phyloP scores from a whole-genome alignment of 2,329 filamentous ascomycete species.

The Colletotrichum tabaci region DNA sequence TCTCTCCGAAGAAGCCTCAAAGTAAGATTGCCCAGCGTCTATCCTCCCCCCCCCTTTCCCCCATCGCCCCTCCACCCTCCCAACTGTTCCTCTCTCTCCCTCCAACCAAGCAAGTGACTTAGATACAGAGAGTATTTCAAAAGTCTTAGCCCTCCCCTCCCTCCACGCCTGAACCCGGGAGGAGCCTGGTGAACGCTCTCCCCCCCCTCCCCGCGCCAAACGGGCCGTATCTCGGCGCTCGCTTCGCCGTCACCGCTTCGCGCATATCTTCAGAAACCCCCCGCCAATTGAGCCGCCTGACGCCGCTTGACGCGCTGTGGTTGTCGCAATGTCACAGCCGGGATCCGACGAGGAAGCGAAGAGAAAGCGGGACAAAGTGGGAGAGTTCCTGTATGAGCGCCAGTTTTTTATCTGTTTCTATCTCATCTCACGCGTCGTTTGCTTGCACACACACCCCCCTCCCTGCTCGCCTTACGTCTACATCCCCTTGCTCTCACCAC shows the following conservation, averaged over 20 bases:
- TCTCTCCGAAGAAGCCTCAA: background rate
- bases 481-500: background rate
- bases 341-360: slow-evolving; percentile 45
- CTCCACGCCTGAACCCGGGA: background rate
- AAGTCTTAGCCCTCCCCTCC: background rate
- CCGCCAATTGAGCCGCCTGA: background rate
- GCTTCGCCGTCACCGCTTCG: background rate
- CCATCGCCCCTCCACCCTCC: background rate
- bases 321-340: slow-evolving; percentile 30
- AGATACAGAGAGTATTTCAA: no score
- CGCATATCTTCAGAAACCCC: background rate
- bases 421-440: background rate
- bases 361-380: slow-evolving; percentile 51
- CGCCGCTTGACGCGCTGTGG: background rate
- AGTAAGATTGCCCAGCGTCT: background rate
- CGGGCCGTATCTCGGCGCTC: slow-evolving; percentile 7
- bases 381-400: slow-evolving; percentile 51
- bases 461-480: slow-evolving; percentile 16
- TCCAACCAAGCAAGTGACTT: background rate
- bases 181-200: background rate
- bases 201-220: background rate
- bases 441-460: background rate
- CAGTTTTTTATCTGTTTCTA: slow-evolving; percentile 23
- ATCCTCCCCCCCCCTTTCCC: no score
- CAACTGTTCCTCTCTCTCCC: background rate